These are phyloP conservation scores for Suhomyces xylopsoci DNA, from an alignment of 805 yeast genomes.

Conservation along the genomic window DNA sequence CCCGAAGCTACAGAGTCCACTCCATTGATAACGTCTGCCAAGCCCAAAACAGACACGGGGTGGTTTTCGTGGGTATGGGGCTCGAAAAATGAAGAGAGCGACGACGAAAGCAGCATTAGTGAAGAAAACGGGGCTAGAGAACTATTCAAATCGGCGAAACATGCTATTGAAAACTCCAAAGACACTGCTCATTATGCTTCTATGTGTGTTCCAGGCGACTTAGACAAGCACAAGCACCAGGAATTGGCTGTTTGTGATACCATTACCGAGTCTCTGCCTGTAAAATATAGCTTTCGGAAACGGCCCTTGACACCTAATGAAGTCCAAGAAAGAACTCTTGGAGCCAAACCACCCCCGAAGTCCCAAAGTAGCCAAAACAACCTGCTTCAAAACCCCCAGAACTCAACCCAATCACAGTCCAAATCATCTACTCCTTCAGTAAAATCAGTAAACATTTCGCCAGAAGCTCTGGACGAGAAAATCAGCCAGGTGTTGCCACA, in stretches of 20 bases:
- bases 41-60: not conserved
- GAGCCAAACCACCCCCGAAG: not conserved
- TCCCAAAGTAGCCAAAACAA: not conserved
- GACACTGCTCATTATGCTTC: slow-evolving; percentile 36
- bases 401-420: not conserved
- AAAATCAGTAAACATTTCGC: not conserved
- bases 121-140: slow-evolving; percentile 19
- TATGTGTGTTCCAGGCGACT: slow-evolving; percentile 9
- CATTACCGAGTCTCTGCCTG: slow-evolving; percentile 31
- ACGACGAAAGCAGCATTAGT: slow-evolving; percentile 13
- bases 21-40: not conserved
- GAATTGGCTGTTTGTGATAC: slow-evolving; percentile 38
- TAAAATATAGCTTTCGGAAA: slow-evolving; percentile 26
- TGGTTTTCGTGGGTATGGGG: slow-evolving; percentile 30
- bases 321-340: slow-evolving; percentile 27
- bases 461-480: not conserved
- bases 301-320: slow-evolving; percentile 36
- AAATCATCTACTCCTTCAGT: not conserved
- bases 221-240: not conserved
- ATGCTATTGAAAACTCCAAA: slow-evolving; percentile 29
- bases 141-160: slow-evolving; percentile 29
- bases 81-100: slow-evolving; percentile 9
- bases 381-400: not conserved
- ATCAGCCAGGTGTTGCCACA: slow-evolving; percentile 11
- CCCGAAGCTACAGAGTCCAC: not conserved